Conservation (phyloP, 805 yeast genomes). For the Deakozyma indianensis region DNA sequence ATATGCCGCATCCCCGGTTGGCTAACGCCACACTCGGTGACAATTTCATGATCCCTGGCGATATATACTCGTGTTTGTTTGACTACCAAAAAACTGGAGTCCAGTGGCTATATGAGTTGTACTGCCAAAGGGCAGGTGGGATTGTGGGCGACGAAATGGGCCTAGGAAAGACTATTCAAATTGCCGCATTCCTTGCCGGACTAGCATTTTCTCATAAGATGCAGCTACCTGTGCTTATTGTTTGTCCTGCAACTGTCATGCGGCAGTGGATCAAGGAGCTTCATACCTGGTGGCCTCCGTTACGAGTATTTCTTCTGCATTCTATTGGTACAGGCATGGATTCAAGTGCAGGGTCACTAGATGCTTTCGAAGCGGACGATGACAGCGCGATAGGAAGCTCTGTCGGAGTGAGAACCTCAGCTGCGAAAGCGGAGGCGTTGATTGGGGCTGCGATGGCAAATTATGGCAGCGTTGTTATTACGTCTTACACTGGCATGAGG, state of each 20-base stretch:
- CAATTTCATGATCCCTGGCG: conserved; percentile 73
- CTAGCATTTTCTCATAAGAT: conserved; percentile 68
- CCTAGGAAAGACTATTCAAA: conserved; percentile 86
- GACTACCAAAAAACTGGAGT: conserved; percentile 95
- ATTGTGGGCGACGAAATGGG: conserved; percentile 99
- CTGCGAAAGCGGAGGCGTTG: not conserved
- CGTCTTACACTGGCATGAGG: conserved; percentile 80
- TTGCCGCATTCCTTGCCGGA: conserved; percentile 82
- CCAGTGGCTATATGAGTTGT: conserved; percentile 95
- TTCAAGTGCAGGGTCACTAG: conserved; percentile 11
- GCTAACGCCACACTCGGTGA: conserved; percentile 65
- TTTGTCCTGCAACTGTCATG: conserved; percentile 94
- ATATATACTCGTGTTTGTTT: conserved; percentile 70
- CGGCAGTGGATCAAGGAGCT: conserved; percentile 96
- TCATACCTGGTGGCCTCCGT: conserved; percentile 97
- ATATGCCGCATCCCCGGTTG: conserved; percentile 58
- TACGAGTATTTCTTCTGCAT: conserved; percentile 73
- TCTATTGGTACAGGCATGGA: conserved; percentile 85
- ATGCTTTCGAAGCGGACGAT: conserved; percentile 39
- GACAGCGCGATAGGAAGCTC: conserved; percentile 19
- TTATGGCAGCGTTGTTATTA: conserved; percentile 71
- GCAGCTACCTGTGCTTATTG: conserved; percentile 67
- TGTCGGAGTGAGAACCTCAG: not conserved
- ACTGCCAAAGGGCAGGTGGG: conserved; percentile 82
- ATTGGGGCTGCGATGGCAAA: conserved; percentile 4